Evolutionary conservation across 2,329 filamentous ascomycete species (phyloP).

Genomic region (Scleromitrula shiraiana): DNA sequence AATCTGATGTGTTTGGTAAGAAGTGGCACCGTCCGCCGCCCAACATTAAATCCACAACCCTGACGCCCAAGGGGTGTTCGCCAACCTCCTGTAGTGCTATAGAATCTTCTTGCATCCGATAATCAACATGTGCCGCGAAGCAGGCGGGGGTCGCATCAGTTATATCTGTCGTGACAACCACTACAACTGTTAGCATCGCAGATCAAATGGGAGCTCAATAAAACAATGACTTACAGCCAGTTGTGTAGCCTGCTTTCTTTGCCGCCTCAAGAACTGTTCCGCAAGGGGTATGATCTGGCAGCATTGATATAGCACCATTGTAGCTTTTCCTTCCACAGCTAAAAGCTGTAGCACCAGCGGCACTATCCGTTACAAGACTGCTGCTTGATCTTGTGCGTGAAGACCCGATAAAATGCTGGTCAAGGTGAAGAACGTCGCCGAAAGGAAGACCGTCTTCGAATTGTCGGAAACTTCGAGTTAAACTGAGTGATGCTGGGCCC

Average conservation of each 20-base stretch:
- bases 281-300: slow-evolving; percentile 79
- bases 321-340: slow-evolving; percentile 91
- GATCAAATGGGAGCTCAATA: not conserved
- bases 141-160: slow-evolving; percentile 95
- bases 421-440: slow-evolving; percentile 69
- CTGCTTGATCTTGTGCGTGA: slow-evolving; percentile 78
- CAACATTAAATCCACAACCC: slow-evolving; percentile 83
- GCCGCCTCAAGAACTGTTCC: slow-evolving; percentile 91
- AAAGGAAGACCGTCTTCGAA: slow-evolving; percentile 61
- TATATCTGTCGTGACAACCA: slow-evolving; percentile 91
- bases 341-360: slow-evolving; percentile 95
- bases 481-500: slow-evolving; percentile 82
- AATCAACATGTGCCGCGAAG: slow-evolving; percentile 82
- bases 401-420: slow-evolving; percentile 83
- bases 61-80: slow-evolving; percentile 73
- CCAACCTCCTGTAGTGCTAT: slow-evolving; percentile 92
- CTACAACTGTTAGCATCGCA: slow-evolving; percentile 11
- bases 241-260: slow-evolving; percentile 84
- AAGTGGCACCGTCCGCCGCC: slow-evolving; percentile 93
- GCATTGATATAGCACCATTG: slow-evolving; percentile 88
- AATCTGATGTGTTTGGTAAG: slow-evolving; percentile 68
- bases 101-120: slow-evolving; percentile 73
- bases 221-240: slow-evolving; percentile 41
- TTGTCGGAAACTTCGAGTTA: slow-evolving; percentile 84
- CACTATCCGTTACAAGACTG: slow-evolving; percentile 87